Evolutionary conservation across 345 rosid genomes (phyloP).

Genomic region (Passiflora organensis): DNA sequence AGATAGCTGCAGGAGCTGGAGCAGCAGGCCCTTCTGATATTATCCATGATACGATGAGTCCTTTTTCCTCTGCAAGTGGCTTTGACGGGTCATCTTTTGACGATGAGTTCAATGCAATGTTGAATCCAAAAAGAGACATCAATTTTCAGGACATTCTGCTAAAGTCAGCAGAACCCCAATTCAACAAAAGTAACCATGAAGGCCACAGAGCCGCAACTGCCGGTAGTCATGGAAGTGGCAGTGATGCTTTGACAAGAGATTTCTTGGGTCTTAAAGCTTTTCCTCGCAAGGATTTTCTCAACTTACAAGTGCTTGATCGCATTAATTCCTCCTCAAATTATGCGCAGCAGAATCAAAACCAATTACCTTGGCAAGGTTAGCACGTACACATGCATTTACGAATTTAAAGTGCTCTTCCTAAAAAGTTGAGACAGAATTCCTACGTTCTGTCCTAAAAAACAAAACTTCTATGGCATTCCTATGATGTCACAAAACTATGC

Average conservation of each 20-base stretch:
- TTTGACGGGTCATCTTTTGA: constrained; percentile 25
- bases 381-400: too few relatives aligned
- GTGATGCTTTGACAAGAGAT: constrained; percentile 45
- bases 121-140: constrained; percentile 12
- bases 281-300: constrained; percentile 27
- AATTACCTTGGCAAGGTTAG: constrained; percentile 38
- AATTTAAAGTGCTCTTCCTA: too few relatives aligned
- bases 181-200: constrained; percentile 3
- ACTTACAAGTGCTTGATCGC: constrained; percentile 19
- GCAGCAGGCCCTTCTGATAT: constrained; percentile 20
- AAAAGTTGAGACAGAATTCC: too few relatives aligned
- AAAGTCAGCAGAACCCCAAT: constrained; percentile 12
- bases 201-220: neutral
- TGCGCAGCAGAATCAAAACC: constrained; percentile 27
- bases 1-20: constrained; percentile 14
- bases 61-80: constrained; percentile 17
- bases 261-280: constrained; percentile 51
- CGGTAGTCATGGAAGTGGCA: constrained; percentile 1
- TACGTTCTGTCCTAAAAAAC: too few relatives aligned
- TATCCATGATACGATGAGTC: constrained; percentile 25
- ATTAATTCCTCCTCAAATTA: constrained; percentile 17
- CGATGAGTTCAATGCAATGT: constrained; percentile 22
- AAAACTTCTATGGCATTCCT: neutral
- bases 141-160: constrained; percentile 16
- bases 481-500: too few relatives aligned